phyloP scores from a whole-genome alignment of 805 yeast species.

The Schizosaccharomyces japonicus region DNA sequence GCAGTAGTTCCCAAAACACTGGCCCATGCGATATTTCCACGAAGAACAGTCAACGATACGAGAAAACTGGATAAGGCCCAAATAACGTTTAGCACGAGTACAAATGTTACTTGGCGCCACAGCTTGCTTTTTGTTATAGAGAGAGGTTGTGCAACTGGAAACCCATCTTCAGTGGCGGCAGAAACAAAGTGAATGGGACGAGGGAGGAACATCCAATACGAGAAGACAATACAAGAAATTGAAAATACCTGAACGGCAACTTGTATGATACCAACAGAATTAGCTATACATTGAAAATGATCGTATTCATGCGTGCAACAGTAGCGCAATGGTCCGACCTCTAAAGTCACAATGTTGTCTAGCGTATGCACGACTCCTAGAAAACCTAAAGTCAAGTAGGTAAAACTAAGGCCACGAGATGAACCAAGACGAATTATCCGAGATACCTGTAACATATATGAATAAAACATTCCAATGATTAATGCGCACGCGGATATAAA shows the following conservation, averaged over 20 bases:
- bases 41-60: neutral
- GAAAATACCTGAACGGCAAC: neutral
- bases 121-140: neutral
- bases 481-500: neutral
- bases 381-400: neutral
- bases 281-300: neutral
- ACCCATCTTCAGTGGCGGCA: neutral
- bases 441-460: neutral
- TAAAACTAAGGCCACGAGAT: neutral
- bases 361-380: neutral
- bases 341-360: neutral
- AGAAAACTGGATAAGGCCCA: neutral
- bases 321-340: neutral
- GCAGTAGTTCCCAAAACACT: constrained; percentile 40
- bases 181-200: neutral
- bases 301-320: neutral
- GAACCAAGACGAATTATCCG: neutral
- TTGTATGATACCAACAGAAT: neutral
- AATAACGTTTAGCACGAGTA: neutral
- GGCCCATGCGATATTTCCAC: constrained; percentile 15
- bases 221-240: neutral
- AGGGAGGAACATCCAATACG: constrained; percentile 1
- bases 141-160: neutral
- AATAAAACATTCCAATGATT: neutral
- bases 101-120: neutral